phyloP scores from a whole-genome alignment of 495 filamentous ascomycete species.

The Aspergillus bridgeri region DNA sequence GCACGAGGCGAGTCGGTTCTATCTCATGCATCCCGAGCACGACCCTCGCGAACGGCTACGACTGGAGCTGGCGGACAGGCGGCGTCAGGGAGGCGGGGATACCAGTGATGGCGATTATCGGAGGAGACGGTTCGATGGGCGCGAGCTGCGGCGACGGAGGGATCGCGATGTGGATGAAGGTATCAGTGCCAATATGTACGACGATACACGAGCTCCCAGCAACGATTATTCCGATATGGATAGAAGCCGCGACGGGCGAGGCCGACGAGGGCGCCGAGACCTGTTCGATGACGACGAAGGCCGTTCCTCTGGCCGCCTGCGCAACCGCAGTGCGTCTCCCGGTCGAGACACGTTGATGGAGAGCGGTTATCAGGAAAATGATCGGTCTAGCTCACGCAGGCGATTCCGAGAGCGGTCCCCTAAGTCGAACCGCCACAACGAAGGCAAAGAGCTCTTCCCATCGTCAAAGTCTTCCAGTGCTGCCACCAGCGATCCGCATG shows the following conservation, averaged over 20 bases:
- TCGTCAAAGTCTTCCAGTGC: constrained; percentile 14
- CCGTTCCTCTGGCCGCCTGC: constrained; percentile 41
- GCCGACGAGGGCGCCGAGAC: constrained; percentile 38
- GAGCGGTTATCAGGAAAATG: constrained; percentile 45
- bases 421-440: constrained; percentile 28
- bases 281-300: constrained; percentile 47
- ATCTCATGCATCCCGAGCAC: constrained; percentile 83
- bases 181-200: constrained; percentile 76
- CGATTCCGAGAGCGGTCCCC: constrained; percentile 46
- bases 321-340: constrained; percentile 72
- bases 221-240: constrained; percentile 32
- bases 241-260: constrained; percentile 26
- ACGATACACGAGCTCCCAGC: constrained; percentile 45
- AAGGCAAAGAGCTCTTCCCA: constrained; percentile 48
- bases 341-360: constrained; percentile 57
- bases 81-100: constrained; percentile 55
- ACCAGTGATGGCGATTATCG: constrained; percentile 59
- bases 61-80: constrained; percentile 40
- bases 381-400: constrained; percentile 27
- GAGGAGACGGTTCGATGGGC: constrained; percentile 53
- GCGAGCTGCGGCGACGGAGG: constrained; percentile 50
- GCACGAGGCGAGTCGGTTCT: constrained; percentile 79
- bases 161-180: constrained; percentile 49
- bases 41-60: constrained; percentile 74
- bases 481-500: constrained; percentile 17